Base-by-base conservation (phyloP, 1,284 basidiomycete species). In the Cutaneotrichosporon cavernicola region DNA sequence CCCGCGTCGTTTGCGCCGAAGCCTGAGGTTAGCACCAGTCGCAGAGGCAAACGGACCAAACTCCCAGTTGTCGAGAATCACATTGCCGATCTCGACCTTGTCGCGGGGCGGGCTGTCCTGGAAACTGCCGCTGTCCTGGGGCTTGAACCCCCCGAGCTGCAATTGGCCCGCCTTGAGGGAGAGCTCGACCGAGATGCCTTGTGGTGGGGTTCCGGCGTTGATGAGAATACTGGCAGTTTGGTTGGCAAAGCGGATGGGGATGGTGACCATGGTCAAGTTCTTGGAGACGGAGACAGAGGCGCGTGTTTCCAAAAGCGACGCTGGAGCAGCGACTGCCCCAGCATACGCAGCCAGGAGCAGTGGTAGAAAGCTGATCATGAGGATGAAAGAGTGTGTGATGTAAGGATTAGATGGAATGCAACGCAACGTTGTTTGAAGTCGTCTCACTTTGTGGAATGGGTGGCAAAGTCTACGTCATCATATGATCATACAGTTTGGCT, bases 361-460 rank as follows among this genome's bases (percentile, higher is more conserved):
- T 47, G 43, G 16, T 8, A 47, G 43, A 18, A 21, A 8, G 16
- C 8, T 14, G 18, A 47, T 13, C 43, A n/a, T 47, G 43, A 18
- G 8, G 43, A 18, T 16, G 18, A 21, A 8, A 14, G 43, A 21
- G 43, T 47, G 43, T n/a, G 43, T 21, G 43, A 8, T 47, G 4
- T 8, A 16, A 64, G 36, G 13, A 58, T 2, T 58, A 61, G 0
- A 22, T 22, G 13, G 63, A 36, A 36, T 36, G 9, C 9, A 36
- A 13, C 36, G 9, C 9, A 36, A 13, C 36, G 36, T 36, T 36
- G 13, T 1, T 36, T 36, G 5, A 36, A 13, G 2, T 68, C 62
- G 47, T 62, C 53, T 9, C 53, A 53, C 14, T 64, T 65, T n/a
- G n/a, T n/a, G n/a, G n/a, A n/a, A n/a, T n/a, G n/a, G 43, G 43